Conservation (phyloP, 257 asterid species). For the Nicotiana sylvestris region DNA sequence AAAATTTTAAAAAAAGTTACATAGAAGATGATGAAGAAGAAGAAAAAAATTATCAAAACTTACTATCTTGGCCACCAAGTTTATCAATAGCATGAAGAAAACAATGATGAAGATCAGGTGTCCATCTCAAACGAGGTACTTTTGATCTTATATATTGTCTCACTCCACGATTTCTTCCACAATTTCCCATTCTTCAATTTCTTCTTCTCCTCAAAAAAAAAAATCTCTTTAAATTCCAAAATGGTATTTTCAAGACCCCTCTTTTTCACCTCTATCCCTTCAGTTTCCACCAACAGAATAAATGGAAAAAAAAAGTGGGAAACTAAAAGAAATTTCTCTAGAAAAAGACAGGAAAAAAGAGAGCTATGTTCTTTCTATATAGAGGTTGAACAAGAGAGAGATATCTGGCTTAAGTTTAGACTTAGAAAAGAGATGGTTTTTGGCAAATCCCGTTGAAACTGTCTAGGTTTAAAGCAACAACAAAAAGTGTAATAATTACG, state of each 20-base stretch:
- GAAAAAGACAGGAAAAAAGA: too few relatives aligned
- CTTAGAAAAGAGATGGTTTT: background rate
- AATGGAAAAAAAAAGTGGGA: background rate
- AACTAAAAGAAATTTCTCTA: background rate
- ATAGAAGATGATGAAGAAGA: background rate
- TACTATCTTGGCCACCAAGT: slow-evolving; percentile 78
- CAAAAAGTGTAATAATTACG: background rate
- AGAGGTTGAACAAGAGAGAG: background rate
- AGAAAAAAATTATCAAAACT: background rate
- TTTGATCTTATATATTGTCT: slow-evolving; percentile 74
- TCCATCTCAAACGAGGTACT: slow-evolving; percentile 79
- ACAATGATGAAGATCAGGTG: slow-evolving; percentile 82
- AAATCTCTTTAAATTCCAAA: background rate
- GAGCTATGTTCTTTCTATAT: background rate
- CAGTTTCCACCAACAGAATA: background rate
- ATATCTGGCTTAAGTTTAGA: background rate
- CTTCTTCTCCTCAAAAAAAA: background rate
- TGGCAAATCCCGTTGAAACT: slow-evolving; percentile 1
- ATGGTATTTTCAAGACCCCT: background rate
- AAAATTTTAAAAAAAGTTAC: background rate
- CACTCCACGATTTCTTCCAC: slow-evolving; percentile 60
- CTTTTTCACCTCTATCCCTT: background rate
- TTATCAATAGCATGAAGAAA: slow-evolving; percentile 62
- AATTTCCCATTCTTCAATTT: slow-evolving; percentile 34
- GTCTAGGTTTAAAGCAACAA: slow-evolving; percentile 14